These are phyloP conservation scores for Diplotaxis tenuifolia DNA, from an alignment of 345 rosid genomes.

Conservation along the genomic window DNA sequence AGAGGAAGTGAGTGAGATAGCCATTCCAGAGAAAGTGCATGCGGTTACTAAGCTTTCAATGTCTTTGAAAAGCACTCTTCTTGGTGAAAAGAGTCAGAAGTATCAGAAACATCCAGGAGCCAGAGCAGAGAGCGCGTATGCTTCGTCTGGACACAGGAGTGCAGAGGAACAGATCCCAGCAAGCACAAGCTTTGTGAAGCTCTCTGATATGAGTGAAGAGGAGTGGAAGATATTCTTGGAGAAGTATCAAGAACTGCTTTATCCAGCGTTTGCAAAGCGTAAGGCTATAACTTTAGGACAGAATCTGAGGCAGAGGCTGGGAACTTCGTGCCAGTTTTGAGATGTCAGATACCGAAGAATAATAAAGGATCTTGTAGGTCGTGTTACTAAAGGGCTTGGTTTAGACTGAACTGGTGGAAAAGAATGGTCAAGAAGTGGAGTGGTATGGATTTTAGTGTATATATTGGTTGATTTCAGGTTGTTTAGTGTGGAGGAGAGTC, in stretches of 20 bases:
- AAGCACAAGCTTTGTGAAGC: constrained; percentile 72
- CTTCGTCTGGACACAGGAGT: constrained; percentile 50
- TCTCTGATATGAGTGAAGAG: constrained; percentile 75
- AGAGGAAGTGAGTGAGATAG: constrained; percentile 27
- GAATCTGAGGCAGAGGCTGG: constrained; percentile 71
- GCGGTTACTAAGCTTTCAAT: neutral
- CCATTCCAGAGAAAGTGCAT: constrained; percentile 40
- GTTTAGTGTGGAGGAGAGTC: constrained; percentile 17
- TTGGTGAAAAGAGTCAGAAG: neutral
- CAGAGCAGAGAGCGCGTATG: neutral
- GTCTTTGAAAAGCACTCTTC: neutral
- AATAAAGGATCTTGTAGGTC: no score
- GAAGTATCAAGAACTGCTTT: constrained; percentile 67
- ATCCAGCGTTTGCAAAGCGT: constrained; percentile 64
- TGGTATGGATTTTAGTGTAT: constrained; percentile 15
- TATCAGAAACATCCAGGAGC: neutral
- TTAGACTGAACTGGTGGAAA: constrained; percentile 15
- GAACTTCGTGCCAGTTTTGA: constrained; percentile 68
- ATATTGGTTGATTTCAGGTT: constrained; percentile 23
- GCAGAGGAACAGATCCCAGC: constrained; percentile 89
- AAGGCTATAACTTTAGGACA: constrained; percentile 61
- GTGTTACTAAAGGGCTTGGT: constrained; percentile 16
- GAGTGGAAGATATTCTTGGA: constrained; percentile 73
- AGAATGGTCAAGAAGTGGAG: neutral
- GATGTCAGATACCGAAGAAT: constrained; percentile 6